Base-by-base conservation (phyloP, 2,329 filamentous ascomycete species). In the Arthrinium puccinioides region DNA sequence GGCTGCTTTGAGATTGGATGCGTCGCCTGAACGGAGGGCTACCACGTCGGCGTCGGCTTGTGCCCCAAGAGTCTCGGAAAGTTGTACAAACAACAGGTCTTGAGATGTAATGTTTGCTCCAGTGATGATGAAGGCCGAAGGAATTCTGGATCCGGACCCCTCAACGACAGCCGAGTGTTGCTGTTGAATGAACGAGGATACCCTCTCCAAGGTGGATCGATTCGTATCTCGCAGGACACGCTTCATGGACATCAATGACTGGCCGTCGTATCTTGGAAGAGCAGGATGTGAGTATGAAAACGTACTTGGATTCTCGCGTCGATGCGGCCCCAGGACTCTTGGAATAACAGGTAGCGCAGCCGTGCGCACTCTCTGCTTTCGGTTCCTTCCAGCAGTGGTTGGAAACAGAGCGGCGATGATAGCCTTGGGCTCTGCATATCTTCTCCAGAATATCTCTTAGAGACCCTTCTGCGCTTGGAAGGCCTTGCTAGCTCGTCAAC, bases 41-140 rank as follows among this genome's bases (percentile, higher is more conserved):
- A 87, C 75, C 45, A 87, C 79, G 34, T 69, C 69, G 33, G 76
- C 76, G 14, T 62, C 51, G 19, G 62, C 56, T 34, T 68, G 57
- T 43, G 56, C 46, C 50, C 63, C 61, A n/a, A 81, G 60, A n/a
- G 61, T 62, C 41, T 76, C 71, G 10, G 75, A 72, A 9, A 89
- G 62, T 55, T 87, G 82, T 40, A 77, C 69, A 48, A 88, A 88
- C n/a, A 89, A 68, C 10, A 84, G 66, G 28, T 79, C 75, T 55
- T 88, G 83, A 2, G 82, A 83, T 24, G 84, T 80, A 48, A 88
- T 82, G 45, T 86, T 87, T 7, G 86, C 83, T 0, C 86, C 87
- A 8, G 84, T 84, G 41, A 87, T 74, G 47, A 90, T 78, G 47
- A 90, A 81, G 3, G 76, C 82, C 7, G 82, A 74, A 0, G 82